These are phyloP conservation scores for Neurospora sp. DNA, from an alignment of 2,329 filamentous ascomycete species.

Conservation along the genomic window DNA sequence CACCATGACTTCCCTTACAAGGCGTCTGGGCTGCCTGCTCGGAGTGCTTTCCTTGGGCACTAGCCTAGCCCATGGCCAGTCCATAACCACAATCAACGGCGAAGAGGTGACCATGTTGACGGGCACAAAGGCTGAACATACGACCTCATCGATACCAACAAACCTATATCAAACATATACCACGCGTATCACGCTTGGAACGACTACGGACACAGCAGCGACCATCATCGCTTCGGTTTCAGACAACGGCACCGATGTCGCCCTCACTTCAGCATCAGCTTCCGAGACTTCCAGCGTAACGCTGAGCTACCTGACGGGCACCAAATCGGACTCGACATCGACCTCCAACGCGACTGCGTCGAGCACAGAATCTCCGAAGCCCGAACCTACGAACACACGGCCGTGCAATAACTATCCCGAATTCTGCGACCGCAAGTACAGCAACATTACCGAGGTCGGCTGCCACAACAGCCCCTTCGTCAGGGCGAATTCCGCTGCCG, in stretches of 20 bases:
- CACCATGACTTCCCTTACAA: slow-evolving; percentile 9
- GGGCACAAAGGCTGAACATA: slow-evolving; percentile 20
- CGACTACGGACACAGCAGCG: slow-evolving; percentile 14
- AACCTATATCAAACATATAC: slow-evolving; percentile 35
- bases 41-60: slow-evolving; percentile 9
- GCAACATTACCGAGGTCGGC: slow-evolving; percentile 70
- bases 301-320: slow-evolving; percentile 36
- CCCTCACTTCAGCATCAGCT: slow-evolving; percentile 11
- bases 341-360: slow-evolving; percentile 30
- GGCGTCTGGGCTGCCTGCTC: slow-evolving; percentile 10
- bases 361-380: slow-evolving; percentile 33
- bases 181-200: slow-evolving; percentile 32
- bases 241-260: slow-evolving; percentile 24
- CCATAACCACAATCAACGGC: slow-evolving; percentile 15
- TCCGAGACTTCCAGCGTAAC: slow-evolving; percentile 19
- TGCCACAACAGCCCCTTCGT: slow-evolving; percentile 79
- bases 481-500: slow-evolving; percentile 57
- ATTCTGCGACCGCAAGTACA: slow-evolving; percentile 66
- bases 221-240: slow-evolving; percentile 14
- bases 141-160: slow-evolving; percentile 29
- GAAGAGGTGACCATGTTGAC: slow-evolving; percentile 28
- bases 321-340: slow-evolving; percentile 35
- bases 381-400: slow-evolving; percentile 55
- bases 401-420: slow-evolving; percentile 74
- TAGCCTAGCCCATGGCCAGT: slow-evolving; percentile 4